Percentiles rank a stretch among this genome's conserved stretches.
These are phyloP conservation scores for Ophiostoma montium DNA, from an alignment of 2,329 filamentous ascomycete genomes.

Conservation along the genomic window DNA sequence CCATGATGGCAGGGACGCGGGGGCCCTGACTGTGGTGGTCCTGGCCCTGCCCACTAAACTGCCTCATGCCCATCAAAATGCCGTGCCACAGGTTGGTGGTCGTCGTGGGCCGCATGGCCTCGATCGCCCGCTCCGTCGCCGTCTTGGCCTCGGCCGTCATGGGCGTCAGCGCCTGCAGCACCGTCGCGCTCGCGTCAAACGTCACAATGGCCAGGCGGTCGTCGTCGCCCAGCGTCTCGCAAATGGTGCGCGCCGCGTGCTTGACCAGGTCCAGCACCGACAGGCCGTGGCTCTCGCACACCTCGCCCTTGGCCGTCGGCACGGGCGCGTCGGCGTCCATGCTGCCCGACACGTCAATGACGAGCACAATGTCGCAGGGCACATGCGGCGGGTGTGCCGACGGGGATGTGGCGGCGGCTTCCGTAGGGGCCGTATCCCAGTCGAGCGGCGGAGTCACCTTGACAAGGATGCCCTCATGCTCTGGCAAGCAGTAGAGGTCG, in stretches of 20 bases:
- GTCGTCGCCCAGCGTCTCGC: conserved; percentile 35
- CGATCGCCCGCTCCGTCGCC: conserved; percentile 26
- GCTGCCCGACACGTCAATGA: conserved; percentile 46
- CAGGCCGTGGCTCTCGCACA: conserved; percentile 33
- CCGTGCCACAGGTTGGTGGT: conserved; percentile 46
- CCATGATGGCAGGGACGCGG: conserved; percentile 36
- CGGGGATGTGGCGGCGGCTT: conserved; percentile 5
- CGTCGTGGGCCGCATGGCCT: conserved; percentile 24
- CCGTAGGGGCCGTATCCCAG: conserved; percentile 15
- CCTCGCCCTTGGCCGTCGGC: conserved; percentile 25
- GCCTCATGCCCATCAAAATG: conserved; percentile 32
- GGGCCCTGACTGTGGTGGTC: conserved; percentile 8
- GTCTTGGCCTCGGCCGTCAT: conserved; percentile 35
- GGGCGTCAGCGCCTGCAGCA: conserved; percentile 24
- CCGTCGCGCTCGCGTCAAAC: conserved; percentile 29
- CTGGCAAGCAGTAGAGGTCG: conserved; percentile 16
- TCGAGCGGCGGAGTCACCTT: conserved; percentile 30
- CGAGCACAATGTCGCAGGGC: conserved; percentile 46
- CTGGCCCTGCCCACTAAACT: conserved; percentile 26
- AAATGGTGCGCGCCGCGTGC: conserved; percentile 43
- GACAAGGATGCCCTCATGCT: conserved; percentile 28
- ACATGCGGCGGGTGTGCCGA: conserved; percentile 22
- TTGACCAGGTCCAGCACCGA: conserved; percentile 45
- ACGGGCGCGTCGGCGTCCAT: conserved; percentile 36
- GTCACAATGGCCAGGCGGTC: conserved; percentile 46